Conservation (phyloP, 2,329 filamentous ascomycete species). For the Ambrosiella xylebori region DNA sequence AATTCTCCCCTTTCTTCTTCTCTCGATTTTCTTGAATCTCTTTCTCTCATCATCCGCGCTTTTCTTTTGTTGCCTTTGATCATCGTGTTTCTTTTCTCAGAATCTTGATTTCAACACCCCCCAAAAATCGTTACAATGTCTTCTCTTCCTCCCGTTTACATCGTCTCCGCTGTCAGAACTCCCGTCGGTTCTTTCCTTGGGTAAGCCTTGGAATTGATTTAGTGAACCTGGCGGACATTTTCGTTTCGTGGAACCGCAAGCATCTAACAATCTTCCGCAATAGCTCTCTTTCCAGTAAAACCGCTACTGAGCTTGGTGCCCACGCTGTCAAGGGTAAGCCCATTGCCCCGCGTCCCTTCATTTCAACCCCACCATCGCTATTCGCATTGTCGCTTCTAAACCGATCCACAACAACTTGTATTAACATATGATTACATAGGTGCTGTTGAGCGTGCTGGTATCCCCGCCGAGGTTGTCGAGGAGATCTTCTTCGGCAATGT, state of each 20-base stretch:
- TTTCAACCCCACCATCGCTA: not conserved
- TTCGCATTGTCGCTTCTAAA: not conserved
- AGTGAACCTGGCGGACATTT: not conserved
- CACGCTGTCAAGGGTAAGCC: constrained; percentile 76
- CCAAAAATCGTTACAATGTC: constrained; percentile 7
- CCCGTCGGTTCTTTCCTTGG: constrained; percentile 90
- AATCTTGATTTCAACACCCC: too few species aligned
- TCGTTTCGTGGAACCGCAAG: not conserved
- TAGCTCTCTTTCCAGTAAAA: constrained; percentile 76
- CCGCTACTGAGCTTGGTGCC: constrained; percentile 70
- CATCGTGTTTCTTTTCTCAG: constrained; percentile 7
- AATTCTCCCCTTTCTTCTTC: constrained; percentile 12
- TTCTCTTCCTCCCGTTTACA: constrained; percentile 70
- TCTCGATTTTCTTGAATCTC: constrained; percentile 6
- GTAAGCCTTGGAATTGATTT: constrained; percentile 28
- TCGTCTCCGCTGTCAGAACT: constrained; percentile 80
- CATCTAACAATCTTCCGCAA: constrained; percentile 1
- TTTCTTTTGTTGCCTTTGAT: constrained; percentile 9
- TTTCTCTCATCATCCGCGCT: constrained; percentile 11
- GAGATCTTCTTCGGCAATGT: constrained; percentile 99
- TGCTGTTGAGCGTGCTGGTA: constrained; percentile 68
- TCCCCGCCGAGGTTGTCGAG: constrained; percentile 80
- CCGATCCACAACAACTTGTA: constrained; percentile 1
- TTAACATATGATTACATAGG: constrained; percentile 23
- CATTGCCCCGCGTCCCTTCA: not conserved